Base-by-base conservation (phyloP, 2,329 filamentous ascomycete genomes). In the Trichoderma polysporum region DNA sequence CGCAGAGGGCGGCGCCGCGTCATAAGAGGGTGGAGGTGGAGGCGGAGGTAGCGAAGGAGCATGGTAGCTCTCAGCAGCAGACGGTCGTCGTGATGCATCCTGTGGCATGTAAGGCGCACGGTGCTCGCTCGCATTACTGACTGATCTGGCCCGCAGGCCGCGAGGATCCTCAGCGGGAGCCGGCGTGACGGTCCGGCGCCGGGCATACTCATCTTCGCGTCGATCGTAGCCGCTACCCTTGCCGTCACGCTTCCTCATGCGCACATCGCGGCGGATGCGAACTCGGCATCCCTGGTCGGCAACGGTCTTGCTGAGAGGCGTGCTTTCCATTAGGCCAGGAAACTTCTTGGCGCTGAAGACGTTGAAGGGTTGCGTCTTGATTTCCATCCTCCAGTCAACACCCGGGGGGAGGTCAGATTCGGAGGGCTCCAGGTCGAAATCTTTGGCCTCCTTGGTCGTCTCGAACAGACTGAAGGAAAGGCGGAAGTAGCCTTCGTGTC, bases 261-360 rank as follows among this genome's bases (percentile, higher is more conserved):
- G 89, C 7, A 97, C 92, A 79, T 98, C 95, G 70, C 95, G 91
- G 66, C 95, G 88, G 74, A 99, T 99, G 53, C 95, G 91, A 31
- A 99, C 95, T 71, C 94, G 92, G 78, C 95, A 98, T 67, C 95
- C 95, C 79, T 99, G 95, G 78, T 99, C 94, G 19, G 94, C 94
- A 50, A 99, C 93, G 39, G 92, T 91, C 69, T 94, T 91, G 79
- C 94, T 97, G 58, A 98, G 83, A 13, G 86, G 83, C 0, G 95
- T 99, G 81, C 93, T 97, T 78, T 95, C 92, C 52, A 91, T 90
- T 68, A 98, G 83, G 19, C 94, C 95, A 17, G 95, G 95, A 81
- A 99, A 99, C 82, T 97, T 98, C 88, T 98, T 99, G 60, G 95
- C 95, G 73, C 94, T 97, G 82, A 86, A 98, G 49, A 98, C 95